phyloP scores from a whole-genome alignment of 192 early-diverging fungal genomes.

The Coemansia sp. region DNA sequence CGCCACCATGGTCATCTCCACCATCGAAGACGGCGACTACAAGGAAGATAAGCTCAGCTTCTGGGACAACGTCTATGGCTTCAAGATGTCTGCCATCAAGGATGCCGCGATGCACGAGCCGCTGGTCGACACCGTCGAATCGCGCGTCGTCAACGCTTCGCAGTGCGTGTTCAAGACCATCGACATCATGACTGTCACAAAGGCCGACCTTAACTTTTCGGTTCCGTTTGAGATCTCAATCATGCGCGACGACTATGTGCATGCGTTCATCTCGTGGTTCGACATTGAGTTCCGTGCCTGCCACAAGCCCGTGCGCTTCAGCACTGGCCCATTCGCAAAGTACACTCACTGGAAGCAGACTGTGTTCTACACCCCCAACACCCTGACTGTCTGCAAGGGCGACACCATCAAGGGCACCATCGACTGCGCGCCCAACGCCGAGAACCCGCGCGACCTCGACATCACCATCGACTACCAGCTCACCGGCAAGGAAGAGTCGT shows the following conservation, averaged over 20 bases:
- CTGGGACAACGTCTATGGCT: slow-evolving; percentile 96
- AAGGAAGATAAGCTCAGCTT: slow-evolving; percentile 87
- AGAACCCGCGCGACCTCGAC: slow-evolving; percentile 93
- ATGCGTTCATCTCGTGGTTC: slow-evolving; percentile 95
- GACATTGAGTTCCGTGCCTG: slow-evolving; percentile 93
- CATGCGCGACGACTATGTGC: slow-evolving; percentile 80
- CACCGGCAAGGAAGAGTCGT: slow-evolving; percentile 57
- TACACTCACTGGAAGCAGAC: slow-evolving; percentile 99
- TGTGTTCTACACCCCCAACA: slow-evolving; percentile 87
- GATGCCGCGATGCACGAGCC: slow-evolving; percentile 82
- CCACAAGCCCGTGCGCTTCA: slow-evolving; percentile 80
- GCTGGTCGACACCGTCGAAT: slow-evolving; percentile 93
- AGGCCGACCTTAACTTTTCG: slow-evolving; percentile 83
- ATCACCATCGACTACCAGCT: slow-evolving; percentile 76
- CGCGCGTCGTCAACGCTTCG: slow-evolving; percentile 79
- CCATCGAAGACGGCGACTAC: slow-evolving; percentile 95
- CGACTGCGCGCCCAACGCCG: slow-evolving; percentile 67
- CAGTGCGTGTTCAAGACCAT: slow-evolving; percentile 76
- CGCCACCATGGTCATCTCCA: slow-evolving; percentile 82
- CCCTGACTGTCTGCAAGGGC: slow-evolving; percentile 69
- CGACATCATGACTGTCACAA: slow-evolving; percentile 76
- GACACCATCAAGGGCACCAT: slow-evolving; percentile 72
- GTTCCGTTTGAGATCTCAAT: slow-evolving; percentile 80
- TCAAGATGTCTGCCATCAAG: slow-evolving; percentile 96
- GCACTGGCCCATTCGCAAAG: slow-evolving; percentile 78